Conservation (phyloP, 2,329 filamentous ascomycete genomes). For the Phialophora macrospora region DNA sequence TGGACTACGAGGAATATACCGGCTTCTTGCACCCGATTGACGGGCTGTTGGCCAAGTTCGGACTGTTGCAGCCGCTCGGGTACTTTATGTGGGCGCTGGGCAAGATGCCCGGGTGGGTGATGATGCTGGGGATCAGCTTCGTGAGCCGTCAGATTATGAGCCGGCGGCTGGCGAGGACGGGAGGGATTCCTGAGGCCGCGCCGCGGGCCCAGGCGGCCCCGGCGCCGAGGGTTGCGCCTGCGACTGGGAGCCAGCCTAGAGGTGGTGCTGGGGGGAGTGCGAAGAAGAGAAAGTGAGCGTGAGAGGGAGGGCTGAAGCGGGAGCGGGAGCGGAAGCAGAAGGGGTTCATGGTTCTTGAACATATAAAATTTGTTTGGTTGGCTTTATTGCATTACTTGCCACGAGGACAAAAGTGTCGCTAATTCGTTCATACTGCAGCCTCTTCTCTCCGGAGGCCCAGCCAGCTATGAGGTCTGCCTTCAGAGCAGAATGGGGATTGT, state of each 20-base stretch:
- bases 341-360: not conserved
- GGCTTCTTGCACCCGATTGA: conserved; percentile 66
- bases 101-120: conserved; percentile 65
- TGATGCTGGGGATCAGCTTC: conserved; percentile 68
- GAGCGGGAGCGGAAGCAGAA: not conserved
- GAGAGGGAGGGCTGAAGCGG: not conserved
- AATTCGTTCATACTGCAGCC: not conserved
- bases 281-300: conserved; percentile 34
- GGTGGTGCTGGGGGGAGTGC: conserved; percentile 22
- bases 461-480: not conserved
- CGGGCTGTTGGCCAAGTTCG: conserved; percentile 59
- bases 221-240: conserved; percentile 23
- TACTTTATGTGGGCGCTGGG: conserved; percentile 62
- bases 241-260: conserved; percentile 22
- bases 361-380: not conserved
- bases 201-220: conserved; percentile 21
- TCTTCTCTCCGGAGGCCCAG: not conserved
- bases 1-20: conserved; percentile 59
- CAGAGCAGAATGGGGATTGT: not conserved
- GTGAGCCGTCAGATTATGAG: conserved; percentile 64
- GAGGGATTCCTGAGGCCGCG: conserved; percentile 6
- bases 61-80: conserved; percentile 59
- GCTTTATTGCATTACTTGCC: not conserved
- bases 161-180: conserved; percentile 24
- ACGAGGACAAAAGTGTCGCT: conserved; percentile 3